These are phyloP conservation scores for Euphorbia corollata DNA, from an alignment of 441 rosid species.

Conservation along the genomic window DNA sequence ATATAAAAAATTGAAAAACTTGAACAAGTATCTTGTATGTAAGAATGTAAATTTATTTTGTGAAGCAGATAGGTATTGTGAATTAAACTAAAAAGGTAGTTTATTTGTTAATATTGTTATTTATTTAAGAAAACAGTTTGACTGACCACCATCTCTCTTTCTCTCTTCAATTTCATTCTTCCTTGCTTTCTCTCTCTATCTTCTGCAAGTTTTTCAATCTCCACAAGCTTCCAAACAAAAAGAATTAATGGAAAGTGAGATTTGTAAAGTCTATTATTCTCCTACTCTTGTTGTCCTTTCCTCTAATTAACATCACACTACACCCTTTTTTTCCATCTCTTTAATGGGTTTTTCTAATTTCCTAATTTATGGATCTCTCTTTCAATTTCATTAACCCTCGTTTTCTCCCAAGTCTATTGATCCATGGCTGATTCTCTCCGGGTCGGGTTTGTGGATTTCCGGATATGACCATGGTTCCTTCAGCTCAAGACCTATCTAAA, in stretches of 20 bases:
- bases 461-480: conserved; percentile 69
- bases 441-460: conserved; percentile 30
- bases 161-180: conserved; percentile 9
- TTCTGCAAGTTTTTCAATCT: conserved; percentile 50
- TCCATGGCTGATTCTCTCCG: conserved; percentile 41
- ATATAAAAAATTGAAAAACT: no score
- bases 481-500: conserved; percentile 12
- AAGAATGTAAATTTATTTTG: no score
- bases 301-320: conserved; percentile 24
- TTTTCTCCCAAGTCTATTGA: background rate
- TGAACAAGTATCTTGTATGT: no score
- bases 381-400: conserved; percentile 28
- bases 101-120: background rate
- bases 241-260: conserved; percentile 86
- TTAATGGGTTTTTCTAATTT: conserved; percentile 43
- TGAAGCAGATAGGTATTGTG: background rate
- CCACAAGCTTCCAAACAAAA: conserved; percentile 79
- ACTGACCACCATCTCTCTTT: conserved; percentile 47
- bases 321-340: conserved; percentile 28
- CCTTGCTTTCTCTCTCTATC: conserved; percentile 21
- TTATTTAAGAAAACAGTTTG: conserved; percentile 37
- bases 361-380: conserved; percentile 34
- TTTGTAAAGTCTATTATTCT: conserved; percentile 37
- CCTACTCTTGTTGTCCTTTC: conserved; percentile 33
- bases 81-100: background rate